Percentiles rank a stretch among this genome's conserved stretches.
Evolutionary conservation across 129 eudicot genomes (phyloP).

Genomic region (Helichrysum umbraculigerum): DNA sequence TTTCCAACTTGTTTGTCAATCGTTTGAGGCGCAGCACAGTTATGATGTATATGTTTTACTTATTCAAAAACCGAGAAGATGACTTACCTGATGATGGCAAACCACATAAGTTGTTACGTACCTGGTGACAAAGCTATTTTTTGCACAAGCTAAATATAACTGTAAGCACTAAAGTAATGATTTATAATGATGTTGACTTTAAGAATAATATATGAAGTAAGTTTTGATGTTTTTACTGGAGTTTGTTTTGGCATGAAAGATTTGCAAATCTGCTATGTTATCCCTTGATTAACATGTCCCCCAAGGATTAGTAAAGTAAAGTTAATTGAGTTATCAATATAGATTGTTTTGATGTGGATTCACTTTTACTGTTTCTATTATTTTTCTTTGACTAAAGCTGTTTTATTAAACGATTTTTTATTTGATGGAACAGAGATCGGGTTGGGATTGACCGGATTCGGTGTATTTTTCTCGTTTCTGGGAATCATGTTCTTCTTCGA

Average conservation of each 20-base stretch:
- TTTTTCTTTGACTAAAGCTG: not conserved
- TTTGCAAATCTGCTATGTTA: not conserved
- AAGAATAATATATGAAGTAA: not conserved
- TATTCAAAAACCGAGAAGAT: not conserved
- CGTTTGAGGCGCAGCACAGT: not conserved
- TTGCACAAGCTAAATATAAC: not conserved
- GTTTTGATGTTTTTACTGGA: not conserved
- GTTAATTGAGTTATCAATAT: constrained; percentile 2
- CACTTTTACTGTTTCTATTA: too few relatives aligned
- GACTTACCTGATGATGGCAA: not conserved
- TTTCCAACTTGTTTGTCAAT: not conserved
- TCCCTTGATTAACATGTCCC: not conserved
- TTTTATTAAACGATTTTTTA: constrained; percentile 8
- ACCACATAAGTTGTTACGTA: not conserved
- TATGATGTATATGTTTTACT: not conserved
- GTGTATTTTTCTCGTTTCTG: constrained; percentile 77
- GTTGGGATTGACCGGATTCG: constrained; percentile 84
- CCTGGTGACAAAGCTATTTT: not conserved
- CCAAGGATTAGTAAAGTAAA: not conserved
- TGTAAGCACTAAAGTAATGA: not conserved
- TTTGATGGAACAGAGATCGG: constrained; percentile 70
- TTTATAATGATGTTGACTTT: not conserved
- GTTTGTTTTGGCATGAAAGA: not conserved
- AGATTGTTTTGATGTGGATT: not conserved
- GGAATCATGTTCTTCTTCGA: constrained; percentile 80